These are phyloP conservation scores for Aureobasidium melanogenum DNA, from an alignment of 2,329 filamentous ascomycete genomes.

Conservation along the genomic window DNA sequence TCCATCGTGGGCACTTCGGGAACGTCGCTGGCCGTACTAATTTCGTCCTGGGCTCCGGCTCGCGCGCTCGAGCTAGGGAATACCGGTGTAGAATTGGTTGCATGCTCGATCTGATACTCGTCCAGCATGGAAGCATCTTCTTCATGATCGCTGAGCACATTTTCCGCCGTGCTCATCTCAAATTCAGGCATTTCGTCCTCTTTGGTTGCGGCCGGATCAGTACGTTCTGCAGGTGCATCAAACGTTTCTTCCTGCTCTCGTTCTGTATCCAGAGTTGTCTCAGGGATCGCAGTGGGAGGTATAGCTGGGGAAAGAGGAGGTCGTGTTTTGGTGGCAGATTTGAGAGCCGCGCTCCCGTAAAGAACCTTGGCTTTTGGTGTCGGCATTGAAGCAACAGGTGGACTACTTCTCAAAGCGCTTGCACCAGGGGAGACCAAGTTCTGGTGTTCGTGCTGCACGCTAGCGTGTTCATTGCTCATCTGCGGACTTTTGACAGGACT, in stretches of 20 bases:
- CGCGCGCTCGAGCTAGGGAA: not conserved
- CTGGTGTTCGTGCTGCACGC: not conserved
- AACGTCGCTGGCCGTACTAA: too few relatives aligned
- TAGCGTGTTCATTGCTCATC: not conserved
- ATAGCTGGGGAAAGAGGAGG: not conserved
- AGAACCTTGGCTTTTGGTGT: not conserved
- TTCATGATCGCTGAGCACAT: not conserved
- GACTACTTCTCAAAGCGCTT: not conserved
- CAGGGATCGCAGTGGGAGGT: not conserved
- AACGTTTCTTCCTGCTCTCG: not conserved
- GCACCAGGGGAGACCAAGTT: not conserved
- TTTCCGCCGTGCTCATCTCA: not conserved
- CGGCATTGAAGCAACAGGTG: not conserved
- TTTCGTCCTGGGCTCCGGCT: not conserved
- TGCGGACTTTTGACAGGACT: not conserved
- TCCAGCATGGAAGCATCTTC: not conserved
- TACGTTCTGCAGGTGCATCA: not conserved
- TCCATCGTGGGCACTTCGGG: not conserved
- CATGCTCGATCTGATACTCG: not conserved
- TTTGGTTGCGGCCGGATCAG: not conserved
- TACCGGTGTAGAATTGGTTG: not conserved
- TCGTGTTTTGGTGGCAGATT: not conserved
- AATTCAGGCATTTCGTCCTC: not conserved
- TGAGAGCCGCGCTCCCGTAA: not conserved
- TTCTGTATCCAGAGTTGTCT: not conserved